Base-by-base conservation (phyloP, 345 rosid genomes). In the Cardamine resedifolia region DNA sequence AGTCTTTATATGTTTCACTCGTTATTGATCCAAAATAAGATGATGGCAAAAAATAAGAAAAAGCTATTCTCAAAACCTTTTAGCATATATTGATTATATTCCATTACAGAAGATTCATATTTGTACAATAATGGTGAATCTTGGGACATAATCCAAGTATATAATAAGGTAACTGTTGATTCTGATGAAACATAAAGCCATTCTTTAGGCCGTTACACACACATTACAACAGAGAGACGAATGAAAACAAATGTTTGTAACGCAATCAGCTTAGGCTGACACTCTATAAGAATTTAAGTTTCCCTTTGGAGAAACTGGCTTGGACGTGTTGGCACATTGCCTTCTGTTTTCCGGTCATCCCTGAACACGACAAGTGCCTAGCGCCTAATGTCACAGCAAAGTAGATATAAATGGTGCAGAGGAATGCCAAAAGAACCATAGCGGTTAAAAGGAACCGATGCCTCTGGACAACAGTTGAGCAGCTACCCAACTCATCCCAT, bases 401-500 rank as follows among this genome's bases (percentile, higher is more conserved):
- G 76, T 95, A 95, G 68, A 95, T 93, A 78, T 95, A 95, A 71
- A 95, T 55, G 7, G 97, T 88, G 81, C 97, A 95, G 64, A 95
- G 87, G 66, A 89, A 88, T 11, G 79, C 78, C 82, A 95, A 77
- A 44, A 95, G 93, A 61, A 64, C 66, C 73, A 95, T 77, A 51
- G 96, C 94, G 1, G 92, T 88, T 82, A 91, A 77, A 45, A 95
- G 96, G 76, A 85, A 95, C 2, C 96, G 86, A 74, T 95, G 99
- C 73, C 99, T 80, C 62, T 83, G 84, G 23, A 82, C 23, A 6
- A 95, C 84, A 6, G 96, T 73, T 0, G 96, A 85, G 79, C 85
- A 95, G 84, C 89, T 91, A 38, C 95, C 96, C 68, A 84, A 68
- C 63, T 95, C 99, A 48, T 89, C 96, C 72, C 87, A 82, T 50